Evolutionary conservation across 768 basidiomycete species (phyloP), one percentile per base, ranked within the genome.

Genomic region (Fomitopsis serialis): DNA sequence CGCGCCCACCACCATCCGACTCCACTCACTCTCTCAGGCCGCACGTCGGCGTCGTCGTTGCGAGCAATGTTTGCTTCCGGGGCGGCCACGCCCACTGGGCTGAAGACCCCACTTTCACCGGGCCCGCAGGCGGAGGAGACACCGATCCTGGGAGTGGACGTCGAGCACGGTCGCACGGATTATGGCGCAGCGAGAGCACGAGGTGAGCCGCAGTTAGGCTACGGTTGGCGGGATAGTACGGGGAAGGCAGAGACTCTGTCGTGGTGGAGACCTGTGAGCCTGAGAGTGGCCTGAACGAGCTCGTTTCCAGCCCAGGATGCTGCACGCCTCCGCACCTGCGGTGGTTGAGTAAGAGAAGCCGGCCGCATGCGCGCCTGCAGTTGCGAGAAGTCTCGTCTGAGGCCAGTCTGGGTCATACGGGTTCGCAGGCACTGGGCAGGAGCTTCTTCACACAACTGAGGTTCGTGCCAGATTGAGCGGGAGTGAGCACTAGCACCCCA

Each of bases 61-160:
- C 21, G 50, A 27, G 50, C 12, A 22, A 42, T 51, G 50, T 29
- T 36, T 11, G 22, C 24, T 19, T 51, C 50, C 21, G 50, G 50
- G 2, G 27, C 57, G 12, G 57, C 54, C 48, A 45, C 52, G 12
- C 58, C 52, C 27, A 52, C 42, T 13, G 60, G 60, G 4, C 46
- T 57, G 1, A 58, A 58, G 47, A 61, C 60, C 21, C 60, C 60
- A 1, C 50, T 53, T 25, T 58, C 57, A 24, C 55, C 57, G 0
- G 57, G 37, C 1, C 36, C 54, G n/a, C 45, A 54, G 3, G 49
- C 52, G 1, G 60, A 61, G 32, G 52, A 45, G 6, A 45, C 57
- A 2, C 43, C 54, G 19, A 50, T 61, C 29, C 52, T 61, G 6
- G 45, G 45, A 2, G 53, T 44, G 35, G 57, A 29, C 35, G 52